Evolutionary conservation across 2,329 filamentous ascomycete genomes (phyloP).

Genomic region (Cladosporium colombiae): DNA sequence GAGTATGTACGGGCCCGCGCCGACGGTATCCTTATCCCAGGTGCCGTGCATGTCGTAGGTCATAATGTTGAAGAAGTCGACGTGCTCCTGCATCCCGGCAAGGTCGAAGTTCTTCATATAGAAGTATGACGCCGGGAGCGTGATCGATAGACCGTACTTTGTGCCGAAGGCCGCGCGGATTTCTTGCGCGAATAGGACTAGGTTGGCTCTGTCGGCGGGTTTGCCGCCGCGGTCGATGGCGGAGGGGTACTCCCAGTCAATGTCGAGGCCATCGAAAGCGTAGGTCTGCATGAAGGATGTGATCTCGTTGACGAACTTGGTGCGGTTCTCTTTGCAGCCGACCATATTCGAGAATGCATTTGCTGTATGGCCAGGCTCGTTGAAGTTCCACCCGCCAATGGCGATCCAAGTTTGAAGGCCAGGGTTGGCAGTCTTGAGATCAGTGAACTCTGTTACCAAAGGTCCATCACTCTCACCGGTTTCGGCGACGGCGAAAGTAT

Average conservation of each 20-base stretch:
- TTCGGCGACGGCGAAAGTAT: slow-evolving; percentile 32
- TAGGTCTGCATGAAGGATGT: slow-evolving; percentile 26
- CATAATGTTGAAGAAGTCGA: slow-evolving; percentile 49
- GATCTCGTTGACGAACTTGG: slow-evolving; percentile 20
- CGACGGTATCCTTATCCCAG: slow-evolving; percentile 39
- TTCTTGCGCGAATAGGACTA: slow-evolving; percentile 30
- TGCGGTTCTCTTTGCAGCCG: slow-evolving; percentile 11
- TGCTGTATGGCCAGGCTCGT: slow-evolving; percentile 22
- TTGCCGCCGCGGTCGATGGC: slow-evolving; percentile 42
- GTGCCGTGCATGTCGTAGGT: slow-evolving; percentile 43
- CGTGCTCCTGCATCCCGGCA: not conserved
- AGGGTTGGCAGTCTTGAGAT: slow-evolving; percentile 14
- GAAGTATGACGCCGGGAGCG: slow-evolving; percentile 33
- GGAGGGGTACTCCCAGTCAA: slow-evolving; percentile 28
- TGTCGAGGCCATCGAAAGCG: slow-evolving; percentile 27
- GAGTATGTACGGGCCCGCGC: slow-evolving; percentile 33
- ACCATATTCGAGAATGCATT: slow-evolving; percentile 21
- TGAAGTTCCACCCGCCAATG: slow-evolving; percentile 24
- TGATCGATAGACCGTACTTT: slow-evolving; percentile 17
- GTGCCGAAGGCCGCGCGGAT: slow-evolving; percentile 40
- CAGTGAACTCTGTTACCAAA: slow-evolving; percentile 24
- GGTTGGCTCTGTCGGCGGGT: slow-evolving; percentile 41
- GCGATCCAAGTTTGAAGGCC: slow-evolving; percentile 21
- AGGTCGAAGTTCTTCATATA: slow-evolving; percentile 34
- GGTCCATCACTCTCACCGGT: slow-evolving; percentile 30